Base-by-base conservation (phyloP, 78 protist genomes). In the Cyanophora paradoxa region DNA sequence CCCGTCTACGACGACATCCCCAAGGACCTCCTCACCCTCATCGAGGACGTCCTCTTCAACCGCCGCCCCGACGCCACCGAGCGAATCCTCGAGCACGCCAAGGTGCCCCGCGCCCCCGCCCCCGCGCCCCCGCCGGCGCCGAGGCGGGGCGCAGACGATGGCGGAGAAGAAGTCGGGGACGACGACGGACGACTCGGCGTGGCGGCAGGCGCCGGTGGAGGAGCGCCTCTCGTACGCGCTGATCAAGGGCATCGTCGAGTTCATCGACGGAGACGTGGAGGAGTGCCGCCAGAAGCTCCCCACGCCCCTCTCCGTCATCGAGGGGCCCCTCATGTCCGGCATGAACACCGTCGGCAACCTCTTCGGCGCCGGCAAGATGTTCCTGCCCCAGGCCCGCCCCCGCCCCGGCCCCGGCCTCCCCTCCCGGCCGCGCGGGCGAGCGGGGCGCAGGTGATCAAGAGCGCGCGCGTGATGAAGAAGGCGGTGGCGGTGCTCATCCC, bases 321-420 rank as follows among this genome's bases (percentile, higher is more conserved):
- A 94, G 71, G 96, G 99, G 8, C 99, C 99, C 48, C 84, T 97
- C 48, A 94, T 97, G 97, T 61, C 8, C 13, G 99, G 98, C 62
- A 95, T 97, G 98, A 78, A 54, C 79, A 69, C 74, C 20, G 98
- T 97, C 59, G 98, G 99, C 44, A 97, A 94, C 62, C 79, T 95
- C 14, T 97, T 97, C 73, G 99, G 98, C 59, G 84, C 96, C 8
- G 99, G 99, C 24, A 94, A 95, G 84, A 94, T 97, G 98, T 97
- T 97, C 84, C 78, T 97, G 82, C 98, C 99, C 28, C 78, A 72
- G 52, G 57, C 14, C 14, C 40, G 16, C 48, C 10, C 48, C 10
- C 10, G 48, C 10, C 48, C 48, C 10, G 6, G 48, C 10, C 57
- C 57, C 14, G 28, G 6, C 14, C 57, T 48, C 57, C 7, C 24